phyloP scores from a whole-genome alignment of 495 filamentous ascomycete species.

The Xylaria scruposa region DNA sequence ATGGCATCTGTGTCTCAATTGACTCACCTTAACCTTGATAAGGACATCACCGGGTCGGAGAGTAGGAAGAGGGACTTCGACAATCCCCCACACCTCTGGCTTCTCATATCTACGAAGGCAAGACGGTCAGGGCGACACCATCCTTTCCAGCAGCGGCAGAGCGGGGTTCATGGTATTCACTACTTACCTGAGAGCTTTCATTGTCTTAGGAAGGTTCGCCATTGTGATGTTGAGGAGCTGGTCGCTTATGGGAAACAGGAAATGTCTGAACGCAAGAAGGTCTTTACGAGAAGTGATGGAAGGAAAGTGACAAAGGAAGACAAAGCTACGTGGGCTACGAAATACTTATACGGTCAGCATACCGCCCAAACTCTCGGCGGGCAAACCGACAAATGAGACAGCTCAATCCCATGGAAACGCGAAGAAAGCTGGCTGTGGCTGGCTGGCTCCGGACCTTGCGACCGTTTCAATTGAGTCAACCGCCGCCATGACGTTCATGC shows the following conservation, averaged over 20 bases:
- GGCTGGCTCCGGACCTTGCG: neutral
- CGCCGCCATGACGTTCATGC: constrained; percentile 6
- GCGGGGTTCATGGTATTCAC: neutral
- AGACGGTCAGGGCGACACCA: neutral
- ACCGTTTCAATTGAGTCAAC: neutral
- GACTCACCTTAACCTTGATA: constrained; percentile 61
- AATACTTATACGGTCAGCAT: constrained; percentile 15
- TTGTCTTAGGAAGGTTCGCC: constrained; percentile 58
- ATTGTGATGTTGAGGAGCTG: constrained; percentile 30
- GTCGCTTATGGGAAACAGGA: constrained; percentile 8
- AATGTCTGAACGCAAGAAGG: neutral
- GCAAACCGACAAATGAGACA: constrained; percentile 2
- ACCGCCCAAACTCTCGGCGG: neutral
- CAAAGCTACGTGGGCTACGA: neutral
- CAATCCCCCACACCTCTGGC: constrained; percentile 63
- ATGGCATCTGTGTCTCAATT: neutral
- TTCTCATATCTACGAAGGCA: constrained; percentile 61
- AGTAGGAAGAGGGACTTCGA: constrained; percentile 65
- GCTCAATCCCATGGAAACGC: neutral
- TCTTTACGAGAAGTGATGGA: neutral
- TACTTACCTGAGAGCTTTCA: constrained; percentile 65
- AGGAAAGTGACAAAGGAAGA: constrained; percentile 2
- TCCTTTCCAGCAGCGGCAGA: neutral
- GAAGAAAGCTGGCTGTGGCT: neutral
- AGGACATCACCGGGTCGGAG: constrained; percentile 67